phyloP scores from a whole-genome alignment of 148 eudicot genomes.

The Agrostemma githago region DNA sequence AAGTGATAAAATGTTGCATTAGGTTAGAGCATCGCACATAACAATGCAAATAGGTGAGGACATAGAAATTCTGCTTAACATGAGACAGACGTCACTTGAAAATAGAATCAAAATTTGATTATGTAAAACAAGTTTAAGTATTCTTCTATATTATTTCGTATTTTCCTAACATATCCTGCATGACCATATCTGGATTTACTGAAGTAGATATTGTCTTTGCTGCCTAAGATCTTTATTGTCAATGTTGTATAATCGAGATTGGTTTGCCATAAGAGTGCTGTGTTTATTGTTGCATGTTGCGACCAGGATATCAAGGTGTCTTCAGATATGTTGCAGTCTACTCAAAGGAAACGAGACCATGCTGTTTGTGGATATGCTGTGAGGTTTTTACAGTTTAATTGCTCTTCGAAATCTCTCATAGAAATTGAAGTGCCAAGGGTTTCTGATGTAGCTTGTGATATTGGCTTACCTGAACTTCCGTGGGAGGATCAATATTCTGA shows the following conservation, averaged over 20 bases:
- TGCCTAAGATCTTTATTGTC: background rate
- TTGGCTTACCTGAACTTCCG: conserved; percentile 34
- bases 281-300: conserved; percentile 5
- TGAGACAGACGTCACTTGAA: background rate
- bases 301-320: conserved; percentile 34
- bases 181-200: background rate
- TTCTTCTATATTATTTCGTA: background rate
- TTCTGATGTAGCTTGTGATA: conserved; percentile 41
- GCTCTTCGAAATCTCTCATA: conserved; percentile 23
- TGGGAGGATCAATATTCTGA: conserved; percentile 60
- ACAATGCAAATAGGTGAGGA: background rate
- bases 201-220: background rate
- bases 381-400: conserved; percentile 59
- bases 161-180: background rate
- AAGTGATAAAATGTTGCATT: background rate
- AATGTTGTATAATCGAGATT: background rate
- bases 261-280: background rate
- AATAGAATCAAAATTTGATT: conserved; percentile 1
- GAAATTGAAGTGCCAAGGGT: conserved; percentile 43
- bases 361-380: conserved; percentile 63
- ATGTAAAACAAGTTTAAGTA: background rate
- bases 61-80: background rate
- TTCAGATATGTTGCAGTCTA: conserved; percentile 39
- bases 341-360: conserved; percentile 24
- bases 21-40: background rate